Evolutionary conservation across 352 stramenopile genomes (phyloP).

Genomic region (Phytopythium sindhum): DNA sequence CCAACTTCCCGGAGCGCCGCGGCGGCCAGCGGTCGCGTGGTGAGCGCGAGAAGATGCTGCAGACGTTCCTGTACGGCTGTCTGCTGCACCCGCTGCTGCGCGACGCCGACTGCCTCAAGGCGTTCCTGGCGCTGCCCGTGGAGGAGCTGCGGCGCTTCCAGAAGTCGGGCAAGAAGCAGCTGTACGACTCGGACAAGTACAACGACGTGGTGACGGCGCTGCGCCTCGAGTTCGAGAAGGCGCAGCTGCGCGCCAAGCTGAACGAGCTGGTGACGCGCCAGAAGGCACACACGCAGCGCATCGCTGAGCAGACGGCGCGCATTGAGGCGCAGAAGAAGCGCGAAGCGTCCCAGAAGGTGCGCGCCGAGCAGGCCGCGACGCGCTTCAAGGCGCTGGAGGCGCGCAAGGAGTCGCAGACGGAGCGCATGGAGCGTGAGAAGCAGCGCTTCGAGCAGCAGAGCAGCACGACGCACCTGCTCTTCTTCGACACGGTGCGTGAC

Average conservation of each 20-base stretch:
- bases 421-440: conserved; percentile 83
- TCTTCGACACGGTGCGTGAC: conserved; percentile 79
- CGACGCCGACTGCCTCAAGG: conserved; percentile 78
- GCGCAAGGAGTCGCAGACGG: conserved; percentile 74
- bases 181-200: conserved; percentile 83
- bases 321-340: conserved; percentile 66
- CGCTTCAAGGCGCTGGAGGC: conserved; percentile 80
- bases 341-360: conserved; percentile 66
- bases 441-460: conserved; percentile 74
- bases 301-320: conserved; percentile 58
- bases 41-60: conserved; percentile 63
- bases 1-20: conserved; percentile 76
- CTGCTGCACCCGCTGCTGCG: conserved; percentile 79
- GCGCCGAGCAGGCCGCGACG: conserved; percentile 62
- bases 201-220: conserved; percentile 69
- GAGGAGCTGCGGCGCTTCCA: conserved; percentile 75
- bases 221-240: conserved; percentile 82
- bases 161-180: conserved; percentile 59
- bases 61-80: conserved; percentile 79
- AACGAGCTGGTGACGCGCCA: conserved; percentile 61
- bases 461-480: conserved; percentile 74
- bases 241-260: conserved; percentile 78
- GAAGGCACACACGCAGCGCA: conserved; percentile 67
- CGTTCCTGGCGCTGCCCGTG: conserved; percentile 70
- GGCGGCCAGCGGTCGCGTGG: conserved; percentile 17